Percentiles rank a stretch among this genome's conserved stretches.
Conservation (phyloP, 2,329 filamentous ascomycete genomes). For the Atkinsonella texensis region DNA sequence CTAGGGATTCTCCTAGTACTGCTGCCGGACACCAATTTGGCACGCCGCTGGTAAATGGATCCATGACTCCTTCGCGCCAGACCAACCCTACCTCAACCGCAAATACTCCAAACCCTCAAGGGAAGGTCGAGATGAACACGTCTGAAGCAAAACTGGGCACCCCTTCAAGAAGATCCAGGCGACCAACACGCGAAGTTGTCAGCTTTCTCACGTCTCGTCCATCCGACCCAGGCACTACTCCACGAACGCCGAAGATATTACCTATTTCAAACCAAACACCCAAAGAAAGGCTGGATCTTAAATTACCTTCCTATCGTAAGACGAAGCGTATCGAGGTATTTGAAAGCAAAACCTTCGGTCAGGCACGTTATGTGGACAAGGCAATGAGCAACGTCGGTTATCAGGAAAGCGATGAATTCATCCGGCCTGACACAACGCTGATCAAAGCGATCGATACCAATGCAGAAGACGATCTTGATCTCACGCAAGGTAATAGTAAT, state of each 20-base stretch:
- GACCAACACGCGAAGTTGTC: slow-evolving; percentile 38
- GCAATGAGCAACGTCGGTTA: slow-evolving; percentile 94
- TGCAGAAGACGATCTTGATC: slow-evolving; percentile 46
- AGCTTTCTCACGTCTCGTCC: slow-evolving; percentile 41
- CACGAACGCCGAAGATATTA: slow-evolving; percentile 52
- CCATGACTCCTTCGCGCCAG: slow-evolving; percentile 34
- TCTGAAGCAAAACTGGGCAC: slow-evolving; percentile 19
- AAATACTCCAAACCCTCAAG: slow-evolving; percentile 29
- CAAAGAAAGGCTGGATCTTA: slow-evolving; percentile 68
- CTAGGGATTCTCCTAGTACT: slow-evolving; percentile 25
- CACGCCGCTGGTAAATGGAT: slow-evolving; percentile 24
- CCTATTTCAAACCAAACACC: slow-evolving; percentile 70
- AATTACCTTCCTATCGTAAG: slow-evolving; percentile 61
- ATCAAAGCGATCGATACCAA: slow-evolving; percentile 50
- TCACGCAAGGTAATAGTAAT: slow-evolving; percentile 18
- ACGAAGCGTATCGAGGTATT: slow-evolving; percentile 71
- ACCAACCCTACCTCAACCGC: slow-evolving; percentile 30
- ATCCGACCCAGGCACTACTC: slow-evolving; percentile 30
- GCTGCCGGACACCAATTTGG: slow-evolving; percentile 20
- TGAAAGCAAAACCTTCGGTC: slow-evolving; percentile 74
- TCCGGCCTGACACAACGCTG: slow-evolving; percentile 62
- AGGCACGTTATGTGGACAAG: slow-evolving; percentile 87
- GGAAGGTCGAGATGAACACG: slow-evolving; percentile 18
- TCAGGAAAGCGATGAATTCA: slow-evolving; percentile 84
- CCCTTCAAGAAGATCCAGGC: slow-evolving; percentile 25